Percentiles rank a stretch among this genome's conserved stretches.
phyloP scores from a whole-genome alignment of 164 flowering plant species.

The Cinnamomum micranthum region DNA sequence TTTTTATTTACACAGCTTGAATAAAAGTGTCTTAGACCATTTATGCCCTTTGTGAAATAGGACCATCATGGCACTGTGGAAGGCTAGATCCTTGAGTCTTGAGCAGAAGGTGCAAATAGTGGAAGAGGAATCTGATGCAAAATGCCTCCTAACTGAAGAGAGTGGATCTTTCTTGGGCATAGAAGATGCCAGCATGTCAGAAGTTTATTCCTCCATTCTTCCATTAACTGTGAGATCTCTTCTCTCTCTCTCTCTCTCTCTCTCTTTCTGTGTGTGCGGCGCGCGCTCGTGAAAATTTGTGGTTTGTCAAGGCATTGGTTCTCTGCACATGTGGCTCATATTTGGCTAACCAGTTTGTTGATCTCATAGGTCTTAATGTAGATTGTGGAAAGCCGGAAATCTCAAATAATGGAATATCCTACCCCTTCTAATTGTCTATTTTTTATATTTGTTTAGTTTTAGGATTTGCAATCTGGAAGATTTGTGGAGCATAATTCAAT shows the following conservation, averaged over 20 bases:
- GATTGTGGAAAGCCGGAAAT: no score
- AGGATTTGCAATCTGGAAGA: no score
- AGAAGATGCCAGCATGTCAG: conserved; percentile 76
- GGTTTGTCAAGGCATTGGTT: no score
- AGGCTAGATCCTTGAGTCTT: conserved; percentile 76
- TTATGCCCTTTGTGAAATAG: conserved; percentile 27
- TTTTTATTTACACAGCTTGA: background rate
- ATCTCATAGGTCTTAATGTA: no score
- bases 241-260: conserved; percentile 31
- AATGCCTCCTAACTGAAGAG: conserved; percentile 68
- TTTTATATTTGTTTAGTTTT: no score
- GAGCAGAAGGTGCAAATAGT: conserved; percentile 90
- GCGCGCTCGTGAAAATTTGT: no score
- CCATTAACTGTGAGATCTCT: conserved; percentile 62
- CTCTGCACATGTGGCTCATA: no score
- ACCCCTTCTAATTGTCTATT: no score
- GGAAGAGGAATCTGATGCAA: conserved; percentile 72
- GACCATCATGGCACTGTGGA: conserved; percentile 96
- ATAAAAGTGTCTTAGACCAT: background rate
- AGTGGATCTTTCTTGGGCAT: conserved; percentile 65
- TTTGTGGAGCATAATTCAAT: no score
- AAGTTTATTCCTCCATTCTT: conserved; percentile 56
- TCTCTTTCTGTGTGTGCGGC: conserved; percentile 9
- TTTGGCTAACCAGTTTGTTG: no score
- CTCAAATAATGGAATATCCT: no score